Evolutionary conservation across 2,329 filamentous ascomycete genomes (phyloP).

Genomic region (Tolypocladium sp.): DNA sequence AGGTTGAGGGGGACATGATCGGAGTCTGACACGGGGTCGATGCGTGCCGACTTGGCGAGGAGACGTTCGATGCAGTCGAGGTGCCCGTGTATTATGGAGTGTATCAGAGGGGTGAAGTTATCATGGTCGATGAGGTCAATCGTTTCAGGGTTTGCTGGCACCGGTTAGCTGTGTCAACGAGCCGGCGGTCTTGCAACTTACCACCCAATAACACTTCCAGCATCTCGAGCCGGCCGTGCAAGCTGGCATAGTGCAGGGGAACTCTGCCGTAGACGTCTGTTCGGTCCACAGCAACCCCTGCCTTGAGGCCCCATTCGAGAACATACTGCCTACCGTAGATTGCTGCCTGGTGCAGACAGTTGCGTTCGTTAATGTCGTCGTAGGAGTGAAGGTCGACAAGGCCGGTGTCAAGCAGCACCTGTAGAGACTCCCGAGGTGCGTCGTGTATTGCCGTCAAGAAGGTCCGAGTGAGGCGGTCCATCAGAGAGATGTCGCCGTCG

Average conservation of each 20-base stretch:
- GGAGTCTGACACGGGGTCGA: slow-evolving; percentile 76
- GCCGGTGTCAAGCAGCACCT: slow-evolving; percentile 67
- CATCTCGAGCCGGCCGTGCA: slow-evolving; percentile 85
- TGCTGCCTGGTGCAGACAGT: slow-evolving; percentile 91
- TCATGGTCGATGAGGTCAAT: slow-evolving; percentile 90
- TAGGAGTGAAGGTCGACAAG: slow-evolving; percentile 86
- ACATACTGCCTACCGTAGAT: slow-evolving; percentile 84
- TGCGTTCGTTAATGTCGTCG: slow-evolving; percentile 96
- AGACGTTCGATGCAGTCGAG: slow-evolving; percentile 72
- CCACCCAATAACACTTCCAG: slow-evolving; percentile 62
- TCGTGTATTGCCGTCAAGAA: slow-evolving; percentile 87
- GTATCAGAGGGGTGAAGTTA: slow-evolving; percentile 93
- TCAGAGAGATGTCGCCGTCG: slow-evolving; percentile 46
- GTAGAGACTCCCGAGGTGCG: slow-evolving; percentile 67
- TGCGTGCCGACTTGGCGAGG: slow-evolving; percentile 67
- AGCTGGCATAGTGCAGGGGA: slow-evolving; percentile 90
- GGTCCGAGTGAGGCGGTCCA: slow-evolving; percentile 76
- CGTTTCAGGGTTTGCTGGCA: slow-evolving; percentile 57
- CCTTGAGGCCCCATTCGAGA: slow-evolving; percentile 64
- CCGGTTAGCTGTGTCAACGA: slow-evolving; percentile 4
- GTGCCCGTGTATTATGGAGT: slow-evolving; percentile 85
- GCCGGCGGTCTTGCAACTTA: slow-evolving; percentile 19
- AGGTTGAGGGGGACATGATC: slow-evolving; percentile 93
- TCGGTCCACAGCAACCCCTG: slow-evolving; percentile 65
- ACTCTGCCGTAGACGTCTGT: slow-evolving; percentile 92